Percentiles rank a stretch among this genome's conserved stretches.
These are phyloP conservation scores for Casuarina equisetifolia DNA, from an alignment of 306 rosid species.

Conservation along the genomic window DNA sequence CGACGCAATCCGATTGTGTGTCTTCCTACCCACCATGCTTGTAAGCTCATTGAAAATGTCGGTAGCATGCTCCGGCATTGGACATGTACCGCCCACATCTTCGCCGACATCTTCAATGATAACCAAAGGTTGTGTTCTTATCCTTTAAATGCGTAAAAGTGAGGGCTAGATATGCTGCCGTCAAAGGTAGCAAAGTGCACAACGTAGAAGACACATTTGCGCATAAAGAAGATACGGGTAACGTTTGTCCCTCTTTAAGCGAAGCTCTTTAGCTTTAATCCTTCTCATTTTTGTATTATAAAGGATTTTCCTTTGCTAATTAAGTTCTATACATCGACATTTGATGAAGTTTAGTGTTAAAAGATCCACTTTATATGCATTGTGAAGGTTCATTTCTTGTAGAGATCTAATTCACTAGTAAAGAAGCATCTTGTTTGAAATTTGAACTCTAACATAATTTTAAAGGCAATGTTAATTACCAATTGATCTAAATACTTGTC, in stretches of 20 bases:
- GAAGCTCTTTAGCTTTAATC: background rate
- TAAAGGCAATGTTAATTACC: too few relatives aligned
- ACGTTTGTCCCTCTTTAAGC: background rate
- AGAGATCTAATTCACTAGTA: too few relatives aligned
- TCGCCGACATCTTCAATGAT: constrained; percentile 21
- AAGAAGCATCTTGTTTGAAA: too few relatives aligned
- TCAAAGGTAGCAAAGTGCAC: constrained; percentile 20
- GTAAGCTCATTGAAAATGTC: constrained; percentile 22
- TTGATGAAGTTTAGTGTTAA: too few relatives aligned
- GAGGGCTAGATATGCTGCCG: constrained; percentile 23
- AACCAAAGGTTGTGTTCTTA: constrained; percentile 11
- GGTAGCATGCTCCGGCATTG: constrained; percentile 31
- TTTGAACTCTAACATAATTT: too few relatives aligned
- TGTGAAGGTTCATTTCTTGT: too few relatives aligned
- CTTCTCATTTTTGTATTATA: background rate
- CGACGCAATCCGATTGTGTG: constrained; percentile 20
- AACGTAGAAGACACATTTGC: background rate
- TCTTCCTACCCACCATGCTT: constrained; percentile 13
- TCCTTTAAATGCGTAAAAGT: constrained; percentile 20
- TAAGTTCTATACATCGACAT: too few relatives aligned
- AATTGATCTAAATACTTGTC: too few relatives aligned
- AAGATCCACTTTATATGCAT: too few relatives aligned
- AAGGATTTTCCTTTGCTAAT: background rate
- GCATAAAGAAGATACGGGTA: background rate
- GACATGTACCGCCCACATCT: constrained; percentile 23